Conservation (phyloP, 768 basidiomycete species). For the Lactarius tabidus region DNA sequence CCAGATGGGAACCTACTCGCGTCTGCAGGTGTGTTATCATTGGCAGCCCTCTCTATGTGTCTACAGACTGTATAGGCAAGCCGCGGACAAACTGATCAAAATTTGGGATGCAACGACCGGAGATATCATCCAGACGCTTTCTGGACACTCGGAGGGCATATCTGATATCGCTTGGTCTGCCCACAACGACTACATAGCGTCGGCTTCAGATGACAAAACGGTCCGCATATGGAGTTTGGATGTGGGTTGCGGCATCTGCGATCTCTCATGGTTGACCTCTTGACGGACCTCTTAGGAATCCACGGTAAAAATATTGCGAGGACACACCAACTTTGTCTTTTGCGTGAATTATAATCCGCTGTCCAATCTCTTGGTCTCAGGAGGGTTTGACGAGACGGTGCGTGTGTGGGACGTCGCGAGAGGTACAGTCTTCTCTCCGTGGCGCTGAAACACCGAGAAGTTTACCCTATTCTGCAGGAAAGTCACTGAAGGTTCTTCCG, state of each 20-base stretch:
- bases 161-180: slow-evolving; percentile 88
- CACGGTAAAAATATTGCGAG: slow-evolving; percentile 62
- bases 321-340: slow-evolving; percentile 93
- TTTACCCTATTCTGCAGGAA: slow-evolving; percentile 47
- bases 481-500: slow-evolving; percentile 80
- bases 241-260: slow-evolving; percentile 37
- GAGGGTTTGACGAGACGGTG: slow-evolving; percentile 94
- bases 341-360: slow-evolving; percentile 90
- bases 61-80: slow-evolving; percentile 48
- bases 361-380: slow-evolving; percentile 87
- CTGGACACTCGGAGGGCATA: slow-evolving; percentile 77
- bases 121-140: slow-evolving; percentile 64
- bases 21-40: slow-evolving; percentile 64
- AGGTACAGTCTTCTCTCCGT: slow-evolving; percentile 44
- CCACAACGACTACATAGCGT: slow-evolving; percentile 79
- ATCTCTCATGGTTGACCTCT: slow-evolving; percentile 5
- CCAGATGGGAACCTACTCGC: slow-evolving; percentile 79
- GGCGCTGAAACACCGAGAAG: neutral
- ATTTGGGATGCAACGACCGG: slow-evolving; percentile 75
- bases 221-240: slow-evolving; percentile 83
- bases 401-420: slow-evolving; percentile 94
- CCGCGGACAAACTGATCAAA: slow-evolving; percentile 79
- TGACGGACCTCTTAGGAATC: slow-evolving; percentile 41
- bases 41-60: slow-evolving; percentile 15
- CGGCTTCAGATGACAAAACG: slow-evolving; percentile 91